These are phyloP conservation scores for Colletotrichum sp. DNA, from an alignment of 2,329 filamentous ascomycete genomes.

Conservation along the genomic window DNA sequence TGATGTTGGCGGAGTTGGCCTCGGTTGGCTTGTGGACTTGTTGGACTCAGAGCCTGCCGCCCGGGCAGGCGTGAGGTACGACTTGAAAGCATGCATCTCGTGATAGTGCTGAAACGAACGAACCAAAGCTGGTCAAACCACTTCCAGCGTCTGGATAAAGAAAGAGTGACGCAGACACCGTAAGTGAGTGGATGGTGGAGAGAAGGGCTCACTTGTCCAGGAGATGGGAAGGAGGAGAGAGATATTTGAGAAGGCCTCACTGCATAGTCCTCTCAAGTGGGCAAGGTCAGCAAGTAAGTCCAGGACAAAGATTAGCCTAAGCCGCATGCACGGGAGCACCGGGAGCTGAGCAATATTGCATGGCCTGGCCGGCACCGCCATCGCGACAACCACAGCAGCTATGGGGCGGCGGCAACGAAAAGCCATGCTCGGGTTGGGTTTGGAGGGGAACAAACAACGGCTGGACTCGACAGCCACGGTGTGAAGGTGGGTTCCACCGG, in stretches of 20 bases:
- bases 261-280: background rate
- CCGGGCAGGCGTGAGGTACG: constrained; percentile 16
- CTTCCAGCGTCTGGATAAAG: constrained; percentile 6
- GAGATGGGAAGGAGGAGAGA: background rate
- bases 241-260: constrained; percentile 9
- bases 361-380: constrained; percentile 1
- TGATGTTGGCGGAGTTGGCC: background rate
- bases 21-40: background rate
- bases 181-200: background rate
- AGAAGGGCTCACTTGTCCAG: background rate
- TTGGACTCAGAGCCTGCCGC: background rate
- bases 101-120: background rate
- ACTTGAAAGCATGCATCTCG: constrained; percentile 21
- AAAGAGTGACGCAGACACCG: background rate
- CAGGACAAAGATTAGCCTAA: constrained; percentile 8
- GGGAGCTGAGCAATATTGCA: constrained; percentile 12
- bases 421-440: background rate
- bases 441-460: background rate
- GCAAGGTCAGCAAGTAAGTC: background rate
- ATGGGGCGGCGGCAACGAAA: constrained; percentile 7
- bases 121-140: constrained; percentile 10
- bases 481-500: background rate
- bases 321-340: constrained; percentile 11
- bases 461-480: background rate
- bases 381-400: background rate